A percentile compares a stretch with the other conserved stretches of the same genome.
Conservation (phyloP, 1,139 yeast species). For the Blastobotrys serpentis region DNA sequence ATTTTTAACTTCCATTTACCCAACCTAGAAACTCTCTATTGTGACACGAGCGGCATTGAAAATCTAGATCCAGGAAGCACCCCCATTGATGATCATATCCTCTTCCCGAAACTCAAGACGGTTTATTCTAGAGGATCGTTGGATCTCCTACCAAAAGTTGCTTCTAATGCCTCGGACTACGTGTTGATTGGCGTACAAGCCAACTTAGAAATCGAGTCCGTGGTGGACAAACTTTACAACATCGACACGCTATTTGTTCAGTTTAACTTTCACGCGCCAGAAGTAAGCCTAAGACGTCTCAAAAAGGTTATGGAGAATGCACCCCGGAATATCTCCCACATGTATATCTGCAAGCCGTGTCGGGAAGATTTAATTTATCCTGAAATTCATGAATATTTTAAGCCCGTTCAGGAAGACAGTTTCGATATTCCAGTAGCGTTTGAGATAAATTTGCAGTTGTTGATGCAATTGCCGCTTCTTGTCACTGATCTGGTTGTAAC, state of each 20-base stretch:
- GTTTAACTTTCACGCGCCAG: conserved; percentile 1
- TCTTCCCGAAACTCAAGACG: neutral
- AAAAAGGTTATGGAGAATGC: neutral
- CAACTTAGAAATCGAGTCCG: neutral
- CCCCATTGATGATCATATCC: neutral
- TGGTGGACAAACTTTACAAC: neutral
- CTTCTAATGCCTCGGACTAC: neutral
- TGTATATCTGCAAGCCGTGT: conserved; percentile 1
- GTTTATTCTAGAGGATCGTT: neutral
- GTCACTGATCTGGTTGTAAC: neutral
- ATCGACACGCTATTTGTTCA: neutral
- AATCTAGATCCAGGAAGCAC: neutral
- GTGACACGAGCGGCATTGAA: conserved; percentile 6
- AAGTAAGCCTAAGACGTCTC: conserved; percentile 1
- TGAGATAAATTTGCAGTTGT: neutral
- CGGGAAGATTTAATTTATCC: conserved; percentile 1
- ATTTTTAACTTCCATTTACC: conserved; percentile 1
- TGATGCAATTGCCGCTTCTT: neutral
- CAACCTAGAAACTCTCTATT: conserved; percentile 3
- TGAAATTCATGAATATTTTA: neutral
- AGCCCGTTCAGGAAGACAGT: neutral
- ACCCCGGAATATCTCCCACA: neutral
- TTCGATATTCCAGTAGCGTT: conserved; percentile 5
- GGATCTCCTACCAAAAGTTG: conserved; percentile 4
- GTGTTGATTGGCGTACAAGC: conserved; percentile 2